These are phyloP conservation scores for Trichosporon ovoides DNA, from an alignment of 1,284 basidiomycete species.

Conservation along the genomic window DNA sequence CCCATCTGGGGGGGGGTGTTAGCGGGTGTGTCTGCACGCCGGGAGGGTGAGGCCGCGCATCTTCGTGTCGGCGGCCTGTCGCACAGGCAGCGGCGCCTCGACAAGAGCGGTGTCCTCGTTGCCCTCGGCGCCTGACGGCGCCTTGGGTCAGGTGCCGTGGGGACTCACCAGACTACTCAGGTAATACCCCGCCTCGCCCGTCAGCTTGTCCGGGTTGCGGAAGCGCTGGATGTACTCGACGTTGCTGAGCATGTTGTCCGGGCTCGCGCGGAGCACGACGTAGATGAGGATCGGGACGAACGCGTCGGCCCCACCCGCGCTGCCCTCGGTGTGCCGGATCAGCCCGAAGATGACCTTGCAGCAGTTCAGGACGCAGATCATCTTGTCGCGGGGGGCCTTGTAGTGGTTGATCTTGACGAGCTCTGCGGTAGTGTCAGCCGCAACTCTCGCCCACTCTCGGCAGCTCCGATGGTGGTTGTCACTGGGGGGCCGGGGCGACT, in stretches of 20 bases:
- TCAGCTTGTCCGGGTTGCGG: slow-evolving; percentile 78
- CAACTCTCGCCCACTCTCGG: too few relatives aligned
- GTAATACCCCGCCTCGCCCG: slow-evolving; percentile 96
- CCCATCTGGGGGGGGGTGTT: too few relatives aligned
- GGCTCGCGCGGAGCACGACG: slow-evolving; percentile 88
- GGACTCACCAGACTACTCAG: slow-evolving; percentile 82
- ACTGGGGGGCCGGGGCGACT: too few relatives aligned
- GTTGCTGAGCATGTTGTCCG: slow-evolving; percentile 87
- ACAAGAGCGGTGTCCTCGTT: too few relatives aligned
- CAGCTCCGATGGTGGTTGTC: too few relatives aligned
- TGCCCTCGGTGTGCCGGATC: slow-evolving; percentile 69
- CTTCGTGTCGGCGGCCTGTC: too few relatives aligned
- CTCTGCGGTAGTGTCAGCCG: slow-evolving; percentile 54
- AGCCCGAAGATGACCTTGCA: slow-evolving; percentile 99
- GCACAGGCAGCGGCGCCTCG: too few relatives aligned
- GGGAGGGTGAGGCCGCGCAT: too few relatives aligned
- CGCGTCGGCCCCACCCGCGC: slow-evolving; percentile 71
- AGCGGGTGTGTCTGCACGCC: too few relatives aligned
- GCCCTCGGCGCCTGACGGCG: too few relatives aligned
- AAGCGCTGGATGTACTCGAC: slow-evolving; percentile 98
- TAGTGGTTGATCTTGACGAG: slow-evolving; percentile 96
- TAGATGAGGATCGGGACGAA: slow-evolving; percentile 94
- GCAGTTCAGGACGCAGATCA: slow-evolving; percentile 95
- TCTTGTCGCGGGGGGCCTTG: slow-evolving; percentile 94
- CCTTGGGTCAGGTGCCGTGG: too few relatives aligned